Evolutionary conservation across 192 early-diverging fungal genomes (phyloP), one percentile per base, ranked within the genome.

Genomic region (Phlyctochytrium planicorne): DNA sequence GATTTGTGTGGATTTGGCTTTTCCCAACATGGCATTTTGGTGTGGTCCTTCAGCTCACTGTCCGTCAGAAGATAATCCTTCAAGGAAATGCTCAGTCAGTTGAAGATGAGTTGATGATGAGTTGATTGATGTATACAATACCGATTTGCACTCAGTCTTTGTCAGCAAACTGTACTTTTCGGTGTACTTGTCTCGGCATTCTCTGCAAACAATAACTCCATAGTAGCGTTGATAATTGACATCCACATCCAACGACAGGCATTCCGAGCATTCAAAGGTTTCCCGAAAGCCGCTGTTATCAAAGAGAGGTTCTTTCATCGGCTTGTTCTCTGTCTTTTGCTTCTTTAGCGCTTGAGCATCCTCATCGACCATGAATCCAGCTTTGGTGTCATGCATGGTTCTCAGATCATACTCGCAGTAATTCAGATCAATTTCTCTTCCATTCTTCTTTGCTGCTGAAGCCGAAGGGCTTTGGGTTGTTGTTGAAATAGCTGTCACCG

Each of bases 1-100:
- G 91, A 85, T 67, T 97, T 97, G 68, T 91, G 92, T 30, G 97
- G 97, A 69, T 99, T 99, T 30, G 94, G 89, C 66, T 91, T 89
- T 34, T 89, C 85, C 90, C 93, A 95, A 50, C 82, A 80, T 0
- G 93, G 92, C 29, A 99, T 82, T 37, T 87, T 68, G 20, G 87
- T 84, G 2, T 73, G 71, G 73, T 96, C 95, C 3, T 87, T 79
- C n/a, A 98, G 78, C 79, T 98, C 95, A 82, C 92, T 87, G 68
- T 99, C 97, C 0, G 95, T 97, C 57, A 99, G 76, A 10, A 99
- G 75, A 73, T 99, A 99, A 68, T 99, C 97, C 79, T 72, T 63
- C 61, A 2, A 0, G 30, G 37, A 31, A 24, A 57, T 6, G 27
- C 27, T 6, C 55, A 14, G 27, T 25, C 30, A 24, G 31, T 20